Base-by-base conservation (phyloP, 1,139 yeast species). In the Yamadazyma atlantica region DNA sequence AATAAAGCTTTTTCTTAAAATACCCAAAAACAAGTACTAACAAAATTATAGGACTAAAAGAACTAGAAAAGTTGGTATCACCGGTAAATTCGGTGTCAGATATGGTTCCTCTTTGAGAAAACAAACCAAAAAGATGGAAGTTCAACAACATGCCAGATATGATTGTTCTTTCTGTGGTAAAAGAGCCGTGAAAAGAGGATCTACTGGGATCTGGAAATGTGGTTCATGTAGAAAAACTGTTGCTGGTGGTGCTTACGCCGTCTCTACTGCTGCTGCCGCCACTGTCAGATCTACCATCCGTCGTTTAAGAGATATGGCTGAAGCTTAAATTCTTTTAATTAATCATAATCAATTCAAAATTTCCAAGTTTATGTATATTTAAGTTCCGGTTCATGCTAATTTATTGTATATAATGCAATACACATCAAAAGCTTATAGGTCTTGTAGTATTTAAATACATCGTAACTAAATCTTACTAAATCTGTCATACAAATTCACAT, bases 1-100 rank as follows among this genome's bases (percentile, higher is more conserved):
- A n/a, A n/a, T n/a, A n/a, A n/a, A n/a, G n/a, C n/a, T n/a, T n/a
- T 19, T 9, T 19, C 22, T 9, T 19, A 7, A 9, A 9, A 19
- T 19, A 19, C 25, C 12, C 26, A 11, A 8, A 23, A 23, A 8
- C 26, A 23, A 8, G 36, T 68, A 70, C 77, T 73, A 74, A 73
- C 78, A 54, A 47, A 49, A 17, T 33, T 40, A 19, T 62, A 88
- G 96, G 97, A 85, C 97, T 76, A 90, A 90, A 81, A 88, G 99
- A 86, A 92, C 99, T 66, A 92, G 92, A 95, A 92, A 92, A 90
- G 99, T 92, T 73, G 99, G 99, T 78, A 92, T 92, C 82, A 92
- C 99, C 75, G 99, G 99, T 84, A 94, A 94, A 83, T 92, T 88
- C 85, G 99, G 97, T 87, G 97, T 92, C 79, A 90, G 98, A 85